Evolutionary conservation across 108 stramenopile genomes (phyloP).

Genomic region (Cyclotella cryptica): DNA sequence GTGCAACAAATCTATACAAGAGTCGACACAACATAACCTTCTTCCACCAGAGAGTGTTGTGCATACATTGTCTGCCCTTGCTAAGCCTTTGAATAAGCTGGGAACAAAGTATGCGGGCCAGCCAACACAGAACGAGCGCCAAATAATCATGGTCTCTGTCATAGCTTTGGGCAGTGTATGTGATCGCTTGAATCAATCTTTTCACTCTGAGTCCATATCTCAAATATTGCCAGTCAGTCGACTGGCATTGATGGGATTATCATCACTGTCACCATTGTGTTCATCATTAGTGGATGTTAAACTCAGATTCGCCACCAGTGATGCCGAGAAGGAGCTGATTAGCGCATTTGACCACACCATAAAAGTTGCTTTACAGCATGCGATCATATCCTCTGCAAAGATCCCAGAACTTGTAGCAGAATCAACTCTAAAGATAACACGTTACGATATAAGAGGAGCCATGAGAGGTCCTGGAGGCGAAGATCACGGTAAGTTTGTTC

Average conservation of each 20-base stretch:
- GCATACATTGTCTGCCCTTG: conserved; percentile 77
- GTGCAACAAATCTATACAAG: conserved; percentile 39
- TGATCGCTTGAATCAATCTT: conserved; percentile 32
- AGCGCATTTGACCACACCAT: conserved; percentile 29
- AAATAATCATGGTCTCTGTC: conserved; percentile 23
- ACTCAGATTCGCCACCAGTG: conserved; percentile 6
- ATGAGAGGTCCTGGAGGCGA: conserved; percentile 87
- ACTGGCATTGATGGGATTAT: conserved; percentile 62
- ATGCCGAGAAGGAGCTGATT: conserved; percentile 30
- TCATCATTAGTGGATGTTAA: conserved; percentile 23
- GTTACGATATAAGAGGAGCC: conserved; percentile 83
- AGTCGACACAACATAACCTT: conserved; percentile 6
- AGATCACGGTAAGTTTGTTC: conserved; percentile 52
- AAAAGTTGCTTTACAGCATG: conserved; percentile 39
- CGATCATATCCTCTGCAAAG: conserved; percentile 53
- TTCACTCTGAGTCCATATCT: conserved; percentile 23
- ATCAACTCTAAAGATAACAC: conserved; percentile 65
- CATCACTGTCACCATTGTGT: conserved; percentile 72
- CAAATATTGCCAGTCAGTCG: conserved; percentile 64
- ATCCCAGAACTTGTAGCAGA: conserved; percentile 77
- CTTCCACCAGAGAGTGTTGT: conserved; percentile 70
- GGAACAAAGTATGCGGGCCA: conserved; percentile 31
- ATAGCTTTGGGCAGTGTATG: conserved; percentile 28
- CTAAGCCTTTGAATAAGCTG: conserved; percentile 68
- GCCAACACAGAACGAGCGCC: conserved; percentile 12